Percentiles rank a stretch among this genome's conserved stretches.
phyloP scores from a whole-genome alignment of 805 yeast species.

The Metschnikowia colocasiae region DNA sequence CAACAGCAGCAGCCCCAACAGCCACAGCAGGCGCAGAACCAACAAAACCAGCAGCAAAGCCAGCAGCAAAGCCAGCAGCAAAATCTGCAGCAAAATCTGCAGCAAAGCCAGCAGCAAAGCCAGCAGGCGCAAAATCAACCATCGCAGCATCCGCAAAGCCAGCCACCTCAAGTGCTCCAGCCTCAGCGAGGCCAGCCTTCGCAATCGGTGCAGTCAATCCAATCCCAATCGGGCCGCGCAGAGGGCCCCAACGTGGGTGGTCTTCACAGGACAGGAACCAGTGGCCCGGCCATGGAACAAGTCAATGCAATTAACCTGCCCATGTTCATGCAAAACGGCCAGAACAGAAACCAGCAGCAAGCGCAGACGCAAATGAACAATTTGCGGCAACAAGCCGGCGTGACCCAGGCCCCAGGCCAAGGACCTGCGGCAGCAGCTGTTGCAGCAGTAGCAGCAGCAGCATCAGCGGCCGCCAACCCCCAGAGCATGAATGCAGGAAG shows the following conservation, averaged over 20 bases:
- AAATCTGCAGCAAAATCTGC: no score
- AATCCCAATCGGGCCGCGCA: conserved; percentile 1
- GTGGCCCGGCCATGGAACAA: conserved; percentile 15
- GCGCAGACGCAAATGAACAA: conserved; percentile 51
- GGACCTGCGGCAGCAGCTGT: conserved; percentile 13
- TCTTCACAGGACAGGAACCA: background rate
- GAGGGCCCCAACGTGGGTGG: background rate
- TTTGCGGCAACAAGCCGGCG: conserved; percentile 43
- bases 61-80: background rate
- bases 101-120: conserved; percentile 8
- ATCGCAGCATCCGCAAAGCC: conserved; percentile 23
- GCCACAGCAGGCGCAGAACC: background rate
- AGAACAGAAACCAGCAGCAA: conserved; percentile 40
- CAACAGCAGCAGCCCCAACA: conserved; percentile 19
- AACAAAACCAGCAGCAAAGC: background rate
- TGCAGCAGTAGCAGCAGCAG: conserved; percentile 12
- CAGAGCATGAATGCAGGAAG: conserved; percentile 8
- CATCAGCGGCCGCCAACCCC: conserved; percentile 9
- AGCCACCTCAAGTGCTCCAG: conserved; percentile 12
- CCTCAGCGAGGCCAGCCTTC: conserved; percentile 8
- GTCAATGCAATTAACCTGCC: conserved; percentile 25
- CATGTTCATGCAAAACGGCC: conserved; percentile 24
- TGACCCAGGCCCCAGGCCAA: conserved; percentile 22
- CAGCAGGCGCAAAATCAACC: conserved; percentile 20
- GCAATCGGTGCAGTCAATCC: conserved; percentile 8